These are phyloP conservation scores for Eruca vesicaria DNA, from an alignment of 441 rosid species.

Conservation along the genomic window DNA sequence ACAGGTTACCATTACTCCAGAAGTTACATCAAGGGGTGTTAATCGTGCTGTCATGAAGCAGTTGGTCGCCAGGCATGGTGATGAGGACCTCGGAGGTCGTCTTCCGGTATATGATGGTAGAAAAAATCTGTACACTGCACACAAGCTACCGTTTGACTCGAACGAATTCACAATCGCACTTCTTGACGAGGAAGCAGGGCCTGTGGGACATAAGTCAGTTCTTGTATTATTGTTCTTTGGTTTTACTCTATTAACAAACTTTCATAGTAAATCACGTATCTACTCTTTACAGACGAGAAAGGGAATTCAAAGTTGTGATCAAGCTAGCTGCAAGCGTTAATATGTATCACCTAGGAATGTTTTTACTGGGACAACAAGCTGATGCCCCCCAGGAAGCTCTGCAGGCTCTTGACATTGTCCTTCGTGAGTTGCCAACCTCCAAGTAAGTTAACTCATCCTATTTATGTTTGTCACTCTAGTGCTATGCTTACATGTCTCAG, in stretches of 20 bases:
- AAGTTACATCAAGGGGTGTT: slow-evolving; percentile 77
- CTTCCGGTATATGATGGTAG: slow-evolving; percentile 96
- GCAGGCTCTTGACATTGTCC: slow-evolving; percentile 94
- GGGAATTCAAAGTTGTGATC: slow-evolving; percentile 76
- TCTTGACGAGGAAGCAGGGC: slow-evolving; percentile 83
- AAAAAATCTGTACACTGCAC: slow-evolving; percentile 93
- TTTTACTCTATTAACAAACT: background rate
- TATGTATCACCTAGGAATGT: slow-evolving; percentile 82
- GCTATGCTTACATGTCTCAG: background rate
- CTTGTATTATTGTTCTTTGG: background rate
- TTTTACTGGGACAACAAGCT: too few relatives aligned
- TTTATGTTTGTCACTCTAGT: slow-evolving; percentile 1
- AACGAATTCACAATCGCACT: slow-evolving; percentile 79
- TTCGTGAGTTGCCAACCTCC: slow-evolving; percentile 87
- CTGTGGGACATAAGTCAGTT: slow-evolving; percentile 72
- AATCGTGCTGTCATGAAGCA: slow-evolving; percentile 87
- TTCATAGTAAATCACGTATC: background rate
- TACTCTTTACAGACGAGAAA: slow-evolving; percentile 58
- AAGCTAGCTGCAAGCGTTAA: slow-evolving; percentile 95
- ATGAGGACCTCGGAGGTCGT: slow-evolving; percentile 80
- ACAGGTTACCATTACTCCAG: slow-evolving; percentile 88
- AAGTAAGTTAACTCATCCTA: slow-evolving; percentile 42
- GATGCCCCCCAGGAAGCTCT: slow-evolving; percentile 94
- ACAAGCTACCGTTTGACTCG: slow-evolving; percentile 74
- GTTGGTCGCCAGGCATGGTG: slow-evolving; percentile 55